These are phyloP conservation scores for Phycomyces blakesleeanus DNA, from an alignment of 192 early-diverging fungal genomes.

Conservation along the genomic window DNA sequence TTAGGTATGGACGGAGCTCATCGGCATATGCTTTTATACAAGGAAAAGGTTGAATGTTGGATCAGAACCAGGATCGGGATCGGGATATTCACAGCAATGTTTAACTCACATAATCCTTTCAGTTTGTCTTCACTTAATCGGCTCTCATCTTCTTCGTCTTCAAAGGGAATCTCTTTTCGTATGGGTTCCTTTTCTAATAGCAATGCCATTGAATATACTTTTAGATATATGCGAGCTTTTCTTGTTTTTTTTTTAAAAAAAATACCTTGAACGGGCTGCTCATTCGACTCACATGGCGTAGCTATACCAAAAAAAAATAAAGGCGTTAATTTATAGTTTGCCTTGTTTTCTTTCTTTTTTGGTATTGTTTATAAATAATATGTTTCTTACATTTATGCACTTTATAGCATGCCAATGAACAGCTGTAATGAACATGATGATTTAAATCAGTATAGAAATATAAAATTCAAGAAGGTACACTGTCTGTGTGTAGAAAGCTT, in stretches of 20 bases:
- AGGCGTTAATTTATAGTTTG: not conserved
- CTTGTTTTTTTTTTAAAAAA: not conserved
- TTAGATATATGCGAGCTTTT: not conserved
- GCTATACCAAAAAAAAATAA: constrained; percentile 6
- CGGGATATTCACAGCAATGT: not conserved
- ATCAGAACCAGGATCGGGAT: no score
- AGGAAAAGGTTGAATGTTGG: not conserved
- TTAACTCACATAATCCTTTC: not conserved
- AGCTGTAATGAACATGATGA: constrained; percentile 8
- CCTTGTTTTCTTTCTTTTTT: no score
- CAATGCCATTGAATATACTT: not conserved
- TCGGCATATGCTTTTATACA: constrained; percentile 15
- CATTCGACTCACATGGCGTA: constrained; percentile 10
- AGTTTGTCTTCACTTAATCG: constrained; percentile 8
- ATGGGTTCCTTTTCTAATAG: no score
- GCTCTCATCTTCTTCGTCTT: constrained; percentile 11
- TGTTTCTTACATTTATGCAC: constrained; percentile 37
- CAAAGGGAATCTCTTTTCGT: not conserved
- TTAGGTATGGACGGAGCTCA: constrained; percentile 19
- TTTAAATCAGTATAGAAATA: no score
- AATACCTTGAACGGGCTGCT: not conserved
- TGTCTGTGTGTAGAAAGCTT: constrained; percentile 4
- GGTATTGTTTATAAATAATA: no score
- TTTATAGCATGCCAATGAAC: constrained; percentile 30
- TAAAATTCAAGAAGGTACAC: not conserved